Base-by-base conservation (phyloP, 2,329 filamentous ascomycete species). In the Aspergillus fumigatus region DNA sequence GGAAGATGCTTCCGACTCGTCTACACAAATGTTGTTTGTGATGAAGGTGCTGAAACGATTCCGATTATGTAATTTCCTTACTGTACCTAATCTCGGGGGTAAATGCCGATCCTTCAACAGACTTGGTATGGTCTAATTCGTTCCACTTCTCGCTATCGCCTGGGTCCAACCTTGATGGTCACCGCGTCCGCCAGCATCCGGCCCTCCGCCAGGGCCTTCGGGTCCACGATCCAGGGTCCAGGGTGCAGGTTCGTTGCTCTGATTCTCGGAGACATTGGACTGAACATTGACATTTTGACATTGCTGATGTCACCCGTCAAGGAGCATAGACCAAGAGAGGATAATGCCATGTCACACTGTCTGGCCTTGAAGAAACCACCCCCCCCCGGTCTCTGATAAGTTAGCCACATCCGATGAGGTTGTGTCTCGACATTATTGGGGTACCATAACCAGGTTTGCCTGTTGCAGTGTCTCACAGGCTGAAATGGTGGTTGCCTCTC, bases 361-460 rank as follows among this genome's bases (percentile, higher is more conserved):
- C 11, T 21, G n/a, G n/a, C 48, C 26, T 25, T 25, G 54, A 52
- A 52, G 50, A 56, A n/a, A n/a, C n/a, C n/a, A n/a, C n/a, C n/a
- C n/a, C n/a, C n/a, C 50, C 38, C 56, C 56, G 48, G 58, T 55
- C 48, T 51, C 52, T 49, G 49, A 59, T 53, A 48, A 51, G 56
- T 49, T 26, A 52, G 52, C 59, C 59, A 59, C 59, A 52, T 43
- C 40, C 47, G 48, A 43, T 23, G 50, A 56, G 59, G 56, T 56
- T 59, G 59, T 53, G 49, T 59, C 59, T 23, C 54, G 57, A 60
- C 59, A 50, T 38, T 14, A 7, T 17, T 5, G 14, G 14, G 32
- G 14, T 7, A 17, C 32, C 32, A 17, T 14, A 17, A 17, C 32
- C 32, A 35, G 32, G 32, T 35, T 35, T 43, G 8, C 41, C 6